Conservation (phyloP, 345 rosid genomes). For the Cardamine chenopodiifolia region DNA sequence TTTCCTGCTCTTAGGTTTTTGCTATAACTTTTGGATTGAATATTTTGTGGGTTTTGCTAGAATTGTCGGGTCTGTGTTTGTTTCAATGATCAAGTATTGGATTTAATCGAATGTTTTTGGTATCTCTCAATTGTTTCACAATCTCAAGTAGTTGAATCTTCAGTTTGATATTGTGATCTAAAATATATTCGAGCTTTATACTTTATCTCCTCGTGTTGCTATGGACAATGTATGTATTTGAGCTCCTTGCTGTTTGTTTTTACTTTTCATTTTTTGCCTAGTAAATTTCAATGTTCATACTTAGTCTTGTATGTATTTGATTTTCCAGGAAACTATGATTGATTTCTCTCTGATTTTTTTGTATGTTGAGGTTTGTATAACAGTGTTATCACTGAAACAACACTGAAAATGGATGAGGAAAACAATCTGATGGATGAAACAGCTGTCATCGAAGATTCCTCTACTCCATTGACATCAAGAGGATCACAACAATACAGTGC, state of each 20-base stretch:
- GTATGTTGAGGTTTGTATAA: slow-evolving; percentile 22
- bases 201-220: slow-evolving; percentile 19
- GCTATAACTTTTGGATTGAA: neutral
- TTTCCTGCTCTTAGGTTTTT: neutral
- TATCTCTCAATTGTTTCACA: slow-evolving; percentile 6
- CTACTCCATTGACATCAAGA: slow-evolving; percentile 48
- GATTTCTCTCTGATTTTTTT: slow-evolving; percentile 20
- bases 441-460: slow-evolving; percentile 43
- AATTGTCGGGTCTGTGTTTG: slow-evolving; percentile 35
- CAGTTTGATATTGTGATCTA: slow-evolving; percentile 30
- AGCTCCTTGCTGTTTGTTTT: slow-evolving; percentile 21
- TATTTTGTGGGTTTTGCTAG: slow-evolving; percentile 37
- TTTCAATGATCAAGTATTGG: slow-evolving; percentile 36
- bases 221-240: slow-evolving; percentile 32
- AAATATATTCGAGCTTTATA: slow-evolving; percentile 10
- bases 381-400: slow-evolving; percentile 6
- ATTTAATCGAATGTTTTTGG: slow-evolving; percentile 17
- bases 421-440: slow-evolving; percentile 43
- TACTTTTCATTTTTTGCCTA: neutral
- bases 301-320: slow-evolving; percentile 23
- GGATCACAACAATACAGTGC: slow-evolving; percentile 48
- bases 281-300: slow-evolving; percentile 20
- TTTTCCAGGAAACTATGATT: slow-evolving; percentile 5
- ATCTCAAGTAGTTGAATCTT: slow-evolving; percentile 16
- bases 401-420: slow-evolving; percentile 37